Conservation (phyloP, 345 rosid species). For the Eucalyptus erythrocorys region DNA sequence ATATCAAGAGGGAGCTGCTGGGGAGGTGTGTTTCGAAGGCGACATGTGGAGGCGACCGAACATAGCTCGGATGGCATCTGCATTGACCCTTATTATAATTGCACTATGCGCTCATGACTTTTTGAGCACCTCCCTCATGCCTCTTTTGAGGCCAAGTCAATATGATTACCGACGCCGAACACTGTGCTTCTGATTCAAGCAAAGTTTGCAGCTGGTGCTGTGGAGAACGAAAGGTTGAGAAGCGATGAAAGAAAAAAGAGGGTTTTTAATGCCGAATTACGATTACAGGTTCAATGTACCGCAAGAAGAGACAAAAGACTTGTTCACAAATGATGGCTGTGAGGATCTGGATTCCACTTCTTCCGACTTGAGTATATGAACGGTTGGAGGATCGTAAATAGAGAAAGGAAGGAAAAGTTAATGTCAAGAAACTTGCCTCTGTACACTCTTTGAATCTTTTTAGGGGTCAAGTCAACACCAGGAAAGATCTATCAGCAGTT, state of each 20-base stretch:
- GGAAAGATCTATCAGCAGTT: neutral
- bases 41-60: neutral
- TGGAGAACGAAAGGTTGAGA: neutral
- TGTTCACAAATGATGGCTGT: neutral
- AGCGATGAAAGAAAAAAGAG: neutral
- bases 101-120: slow-evolving; percentile 2
- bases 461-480: neutral
- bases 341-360: neutral
- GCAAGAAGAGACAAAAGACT: neutral
- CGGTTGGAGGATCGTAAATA: neutral
- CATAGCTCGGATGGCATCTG: neutral
- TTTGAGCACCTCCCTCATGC: slow-evolving; percentile 25
- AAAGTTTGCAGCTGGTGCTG: neutral
- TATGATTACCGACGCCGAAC: neutral
- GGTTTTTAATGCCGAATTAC: neutral
- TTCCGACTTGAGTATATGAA: neutral
- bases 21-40: neutral
- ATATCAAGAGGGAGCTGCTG: neutral
- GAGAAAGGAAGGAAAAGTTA: neutral
- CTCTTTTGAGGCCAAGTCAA: slow-evolving; percentile 17
- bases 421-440: neutral
- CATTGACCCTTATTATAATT: neutral
- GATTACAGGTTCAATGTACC: neutral
- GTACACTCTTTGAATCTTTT: neutral
- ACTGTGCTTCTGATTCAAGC: neutral